Base-by-base conservation (phyloP, 352 stramenopile genomes). In the Phytophthora ramorum region DNA sequence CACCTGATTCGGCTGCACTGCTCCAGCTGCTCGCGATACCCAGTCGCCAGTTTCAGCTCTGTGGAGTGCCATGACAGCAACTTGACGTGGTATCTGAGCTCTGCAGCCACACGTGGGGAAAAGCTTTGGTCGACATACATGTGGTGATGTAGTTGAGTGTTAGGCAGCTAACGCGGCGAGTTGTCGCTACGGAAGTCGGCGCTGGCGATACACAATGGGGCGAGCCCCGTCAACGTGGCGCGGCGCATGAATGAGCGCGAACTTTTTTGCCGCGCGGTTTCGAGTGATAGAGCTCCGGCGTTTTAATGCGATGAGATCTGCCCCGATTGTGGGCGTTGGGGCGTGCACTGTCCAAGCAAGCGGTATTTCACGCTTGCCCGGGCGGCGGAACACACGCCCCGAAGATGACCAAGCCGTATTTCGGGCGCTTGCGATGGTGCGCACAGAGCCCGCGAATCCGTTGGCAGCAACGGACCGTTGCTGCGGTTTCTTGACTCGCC, bases 391-490 rank as follows among this genome's bases (percentile, higher is more conserved):
- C 58, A 40, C 58, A 70, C 60, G 37, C 8, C 61, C 35, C 26
- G 28, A 66, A 55, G 53, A 73, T 73, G 66, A 63, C 60, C 66
- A 69, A 66, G 65, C 58, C 41, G 22, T 58, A 64, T 47, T 30
- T 66, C 44, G 40, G n/a, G 19, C 38, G 28, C 58, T 57, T 52
- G 61, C 53, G 60, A 73, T 64, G 26, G 51, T 52, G 58, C 24
- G 45, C 26, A 32, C 26, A 32, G 26, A 32, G 26, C 26, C 26
- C 26, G 26, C 4, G 26, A 4, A 32, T 32, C 26, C 26, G 26
- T 24, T 24, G 22, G 22, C 22, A 24, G 22, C 22, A 24, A 24
- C 22, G 22, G 22, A 24, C 22, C 22, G 22, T 32, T 32, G 26
- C 26, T 32, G 4, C 26, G 26, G 26, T 32, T 32, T 7, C 26